Base-by-base conservation (phyloP, 148 eudicot genomes). In the Cornus controversa region DNA sequence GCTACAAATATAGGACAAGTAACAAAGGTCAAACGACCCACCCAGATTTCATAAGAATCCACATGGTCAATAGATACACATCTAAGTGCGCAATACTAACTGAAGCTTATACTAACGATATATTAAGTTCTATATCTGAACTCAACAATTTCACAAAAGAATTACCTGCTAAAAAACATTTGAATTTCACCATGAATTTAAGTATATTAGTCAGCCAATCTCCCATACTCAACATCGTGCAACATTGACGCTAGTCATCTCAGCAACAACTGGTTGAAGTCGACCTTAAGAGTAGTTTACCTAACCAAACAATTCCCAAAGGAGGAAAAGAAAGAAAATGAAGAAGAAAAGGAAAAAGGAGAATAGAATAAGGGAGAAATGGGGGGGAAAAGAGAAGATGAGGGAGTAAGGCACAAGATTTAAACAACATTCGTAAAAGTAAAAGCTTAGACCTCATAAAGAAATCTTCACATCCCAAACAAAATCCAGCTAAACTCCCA, bases 121-220 rank as follows among this genome's bases (percentile, higher is more conserved):
- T 18, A 22, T n/a, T 22, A 60, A 22, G 24, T 50, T 7, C 4
- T 8, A 22, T 20, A 22, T 18, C 24, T n/a, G 20, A 22, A 18
- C 8, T 7, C 64, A 60, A 60, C 64, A 60, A 20, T n/a, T 18
- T 18, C 64, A 60, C 64, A 60, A 20, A 18, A n/a, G 68, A 62
- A 28, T 84, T 90, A 88, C 93, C 93, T 90, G 92, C 70, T 42
- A 24, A 45, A 54, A 78, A 77, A 80, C 69, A 73, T 69, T 67
- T 47, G 65, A 79, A 69, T 65, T 70, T 77, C 64, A 79, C 68
- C 79, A 77, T 54, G 79, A 36, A 74, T 37, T 74, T 67, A 77
- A 26, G 42, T 53, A 76, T 67, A 40, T 75, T 69, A 40, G 73
- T 50, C 80, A 68, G 73, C 81, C 86, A 83, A 16, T 75, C 84